phyloP scores from a whole-genome alignment of 345 rosid genomes.

The Dimocarpus longan region DNA sequence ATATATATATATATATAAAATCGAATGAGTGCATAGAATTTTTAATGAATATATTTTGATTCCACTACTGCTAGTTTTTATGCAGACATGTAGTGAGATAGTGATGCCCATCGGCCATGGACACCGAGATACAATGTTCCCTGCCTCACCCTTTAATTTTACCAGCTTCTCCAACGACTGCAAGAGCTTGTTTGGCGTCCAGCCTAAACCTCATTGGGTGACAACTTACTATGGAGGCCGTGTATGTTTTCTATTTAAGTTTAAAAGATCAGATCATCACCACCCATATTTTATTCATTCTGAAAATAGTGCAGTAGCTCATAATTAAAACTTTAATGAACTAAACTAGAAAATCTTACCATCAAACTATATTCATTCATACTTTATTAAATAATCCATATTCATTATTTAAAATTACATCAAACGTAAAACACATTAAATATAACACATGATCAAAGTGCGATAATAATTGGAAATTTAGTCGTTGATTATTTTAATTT shows the following conservation, averaged over 20 bases:
- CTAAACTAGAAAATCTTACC: no score
- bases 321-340: no score
- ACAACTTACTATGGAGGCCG: slow-evolving; percentile 63
- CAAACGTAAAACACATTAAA: no score
- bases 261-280: no score
- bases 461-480: no score
- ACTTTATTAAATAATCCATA: no score
- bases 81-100: slow-evolving; percentile 65
- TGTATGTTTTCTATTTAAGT: slow-evolving; percentile 26
- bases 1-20: no score
- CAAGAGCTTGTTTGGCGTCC: slow-evolving; percentile 48
- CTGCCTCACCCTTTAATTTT: slow-evolving; percentile 49
- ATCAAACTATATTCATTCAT: no score
- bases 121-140: slow-evolving; percentile 56
- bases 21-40: neutral
- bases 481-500: no score
- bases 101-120: slow-evolving; percentile 64
- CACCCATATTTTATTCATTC: no score
- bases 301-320: no score
- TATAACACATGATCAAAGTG: neutral
- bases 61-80: neutral
- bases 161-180: slow-evolving; percentile 39
- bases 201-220: slow-evolving; percentile 74
- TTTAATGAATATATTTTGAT: neutral
- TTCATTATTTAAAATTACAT: no score